A percentile compares a stretch with the other conserved stretches of the same genome.
Evolutionary conservation across 495 filamentous ascomycete genomes (phyloP).

Genomic region (Trichoderma orchidacearum): DNA sequence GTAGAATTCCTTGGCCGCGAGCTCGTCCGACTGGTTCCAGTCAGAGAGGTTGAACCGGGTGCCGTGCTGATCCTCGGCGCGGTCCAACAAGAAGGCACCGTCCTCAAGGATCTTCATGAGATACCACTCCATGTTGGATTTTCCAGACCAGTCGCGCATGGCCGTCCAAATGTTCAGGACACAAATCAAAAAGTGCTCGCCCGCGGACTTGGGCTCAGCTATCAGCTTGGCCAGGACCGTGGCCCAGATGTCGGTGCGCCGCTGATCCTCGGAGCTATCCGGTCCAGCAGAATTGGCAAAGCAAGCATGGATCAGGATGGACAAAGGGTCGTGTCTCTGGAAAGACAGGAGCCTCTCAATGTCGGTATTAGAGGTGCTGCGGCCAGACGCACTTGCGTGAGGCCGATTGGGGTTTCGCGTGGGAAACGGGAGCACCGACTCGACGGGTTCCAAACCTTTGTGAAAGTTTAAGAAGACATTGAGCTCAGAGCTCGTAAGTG

Average conservation of each 20-base stretch:
- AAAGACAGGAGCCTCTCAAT: slow-evolving; percentile 66
- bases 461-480: slow-evolving; percentile 59
- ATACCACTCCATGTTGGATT: slow-evolving; percentile 79
- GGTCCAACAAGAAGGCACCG: slow-evolving; percentile 78
- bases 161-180: slow-evolving; percentile 75
- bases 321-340: slow-evolving; percentile 77
- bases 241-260: slow-evolving; percentile 74
- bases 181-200: slow-evolving; percentile 51
- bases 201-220: slow-evolving; percentile 27
- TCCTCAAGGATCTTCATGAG: slow-evolving; percentile 88
- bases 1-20: slow-evolving; percentile 84
- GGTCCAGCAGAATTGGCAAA: slow-evolving; percentile 75
- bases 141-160: slow-evolving; percentile 79
- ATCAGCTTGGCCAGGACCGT: slow-evolving; percentile 74
- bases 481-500: slow-evolving; percentile 60
- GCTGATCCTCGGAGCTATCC: slow-evolving; percentile 60
- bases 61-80: slow-evolving; percentile 53
- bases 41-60: slow-evolving; percentile 51
- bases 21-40: slow-evolving; percentile 52
- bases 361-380: slow-evolving; percentile 33
- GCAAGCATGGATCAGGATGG: slow-evolving; percentile 72
- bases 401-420: slow-evolving; percentile 43
- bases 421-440: slow-evolving; percentile 67
- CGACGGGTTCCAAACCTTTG: slow-evolving; percentile 60
- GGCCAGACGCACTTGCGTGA: slow-evolving; percentile 24